These are phyloP conservation scores for Pulveroboletus ravenelii DNA, from an alignment of 768 basidiomycete species.

Conservation along the genomic window DNA sequence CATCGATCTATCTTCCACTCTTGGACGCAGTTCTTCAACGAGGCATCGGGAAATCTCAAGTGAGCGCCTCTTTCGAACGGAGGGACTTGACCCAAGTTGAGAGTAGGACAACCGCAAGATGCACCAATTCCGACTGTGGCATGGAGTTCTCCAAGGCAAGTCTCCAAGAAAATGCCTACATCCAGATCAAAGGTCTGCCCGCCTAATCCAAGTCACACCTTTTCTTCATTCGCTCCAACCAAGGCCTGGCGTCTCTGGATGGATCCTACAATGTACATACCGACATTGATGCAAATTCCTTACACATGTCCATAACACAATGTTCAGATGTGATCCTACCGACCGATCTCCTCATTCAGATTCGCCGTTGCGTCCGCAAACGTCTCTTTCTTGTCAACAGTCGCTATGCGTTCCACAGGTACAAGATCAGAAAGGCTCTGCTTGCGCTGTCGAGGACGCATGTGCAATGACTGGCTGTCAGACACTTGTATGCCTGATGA, in stretches of 20 bases:
- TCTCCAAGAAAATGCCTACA: constrained; percentile 38
- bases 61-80: constrained; percentile 20
- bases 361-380: constrained; percentile 64
- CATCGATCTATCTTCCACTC: constrained; percentile 2
- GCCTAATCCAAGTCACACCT: constrained; percentile 17
- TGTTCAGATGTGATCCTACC: constrained; percentile 26
- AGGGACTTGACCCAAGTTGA: constrained; percentile 7
- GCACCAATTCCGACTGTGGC: constrained; percentile 38
- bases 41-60: constrained; percentile 33
- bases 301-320: constrained; percentile 12
- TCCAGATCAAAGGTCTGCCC: constrained; percentile 37
- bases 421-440: constrained; percentile 63
- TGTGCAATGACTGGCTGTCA: constrained; percentile 41
- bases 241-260: constrained; percentile 19
- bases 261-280: constrained; percentile 29
- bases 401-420: constrained; percentile 57
- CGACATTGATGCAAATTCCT: constrained; percentile 18
- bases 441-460: constrained; percentile 52
- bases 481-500: constrained; percentile 16
- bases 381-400: constrained; percentile 49
- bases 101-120: constrained; percentile 16
- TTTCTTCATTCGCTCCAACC: constrained; percentile 5
- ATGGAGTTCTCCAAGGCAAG: constrained; percentile 39
- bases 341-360: constrained; percentile 59
- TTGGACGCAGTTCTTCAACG: constrained; percentile 36